Evolutionary conservation across 257 asterid genomes (phyloP), one percentile per base, ranked within the genome.

Genomic region (Gynochthodes officinalis): DNA sequence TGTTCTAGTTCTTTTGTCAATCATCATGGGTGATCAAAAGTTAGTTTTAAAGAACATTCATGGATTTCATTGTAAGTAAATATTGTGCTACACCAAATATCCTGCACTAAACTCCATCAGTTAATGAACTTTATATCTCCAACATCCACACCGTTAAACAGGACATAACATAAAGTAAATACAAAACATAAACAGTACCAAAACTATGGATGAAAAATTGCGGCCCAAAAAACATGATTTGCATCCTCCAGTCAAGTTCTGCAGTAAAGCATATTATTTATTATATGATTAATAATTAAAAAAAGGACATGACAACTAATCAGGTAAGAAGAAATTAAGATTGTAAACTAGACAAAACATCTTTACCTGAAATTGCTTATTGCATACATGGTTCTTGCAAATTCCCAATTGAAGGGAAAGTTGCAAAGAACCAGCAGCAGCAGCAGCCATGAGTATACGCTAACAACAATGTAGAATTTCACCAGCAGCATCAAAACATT

Each of bases 351-450:
- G 35, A 65, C 48, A 60, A 28, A 44, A 35, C 44, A 63, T 4
- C 33, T 16, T 62, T 78, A 84, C 91, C 86, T 68, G 86, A 59
- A 72, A 74, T 27, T 70, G 75, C 70, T 76, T 85, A 75, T 77
- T 79, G 84, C 82, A 78, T 69, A 72, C 83, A 23, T 81, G 82
- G 87, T 72, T 88, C 89, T 80, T 83, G 88, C 85, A 81, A 76
- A 80, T 77, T 78, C 89, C 96, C 71, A 84, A 80, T 73, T 83
- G 81, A 75, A 74, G 86, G 74, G 91, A 84, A 64, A 87, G 81
- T 75, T 90, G 97, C 88, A 87, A 84, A 83, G 95, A 86, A 84
- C 89, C 88, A 71, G 76, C 80, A 49, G 77, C 1, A 7, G 68
- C 27, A 10, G 66, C 78, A 60, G 87, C 93, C 97, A 90, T 77